phyloP scores from a whole-genome alignment of 129 eudicot genomes.

The Pseudognaphalium luteoalbum region DNA sequence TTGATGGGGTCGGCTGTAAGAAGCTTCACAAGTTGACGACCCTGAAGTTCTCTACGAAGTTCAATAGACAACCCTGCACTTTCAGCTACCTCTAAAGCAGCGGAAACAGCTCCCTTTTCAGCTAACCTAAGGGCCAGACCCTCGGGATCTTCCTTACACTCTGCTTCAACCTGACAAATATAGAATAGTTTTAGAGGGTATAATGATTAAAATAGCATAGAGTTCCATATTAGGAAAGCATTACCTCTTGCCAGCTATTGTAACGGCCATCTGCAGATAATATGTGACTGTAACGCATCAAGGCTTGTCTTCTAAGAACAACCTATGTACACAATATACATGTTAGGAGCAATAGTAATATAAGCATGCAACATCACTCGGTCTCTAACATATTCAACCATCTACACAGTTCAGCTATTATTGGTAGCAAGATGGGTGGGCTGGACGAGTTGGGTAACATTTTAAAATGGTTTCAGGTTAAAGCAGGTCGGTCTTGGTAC shows the following conservation, averaged over 20 bases:
- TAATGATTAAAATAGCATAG: background rate
- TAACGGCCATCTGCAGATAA: conserved; percentile 81
- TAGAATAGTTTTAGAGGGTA: background rate
- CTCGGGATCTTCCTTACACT: conserved; percentile 95
- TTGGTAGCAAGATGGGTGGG: background rate
- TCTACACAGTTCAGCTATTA: background rate
- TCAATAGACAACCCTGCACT: conserved; percentile 92
- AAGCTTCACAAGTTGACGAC: conserved; percentile 98
- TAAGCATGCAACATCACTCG: background rate
- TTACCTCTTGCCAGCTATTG: conserved; percentile 98
- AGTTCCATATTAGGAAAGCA: conserved; percentile 7
- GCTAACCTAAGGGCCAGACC: conserved; percentile 97
- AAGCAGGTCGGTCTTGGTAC: background rate
- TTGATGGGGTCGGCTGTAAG: conserved; percentile 92
- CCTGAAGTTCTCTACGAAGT: conserved; percentile 93
- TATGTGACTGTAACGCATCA: conserved; percentile 83
- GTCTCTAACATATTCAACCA: background rate
- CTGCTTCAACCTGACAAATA: conserved; percentile 74
- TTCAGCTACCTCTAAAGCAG: conserved; percentile 97
- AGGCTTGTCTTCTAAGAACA: conserved; percentile 76
- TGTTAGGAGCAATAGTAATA: conserved; percentile 12
- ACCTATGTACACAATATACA: conserved; percentile 44
- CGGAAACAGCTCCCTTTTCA: conserved; percentile 95
- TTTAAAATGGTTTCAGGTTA: background rate
- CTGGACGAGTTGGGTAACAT: background rate